A percentile compares a stretch with the other conserved stretches of the same genome.
These are phyloP conservation scores for Populus simonii DNA, from an alignment of 345 rosid species.

Conservation along the genomic window DNA sequence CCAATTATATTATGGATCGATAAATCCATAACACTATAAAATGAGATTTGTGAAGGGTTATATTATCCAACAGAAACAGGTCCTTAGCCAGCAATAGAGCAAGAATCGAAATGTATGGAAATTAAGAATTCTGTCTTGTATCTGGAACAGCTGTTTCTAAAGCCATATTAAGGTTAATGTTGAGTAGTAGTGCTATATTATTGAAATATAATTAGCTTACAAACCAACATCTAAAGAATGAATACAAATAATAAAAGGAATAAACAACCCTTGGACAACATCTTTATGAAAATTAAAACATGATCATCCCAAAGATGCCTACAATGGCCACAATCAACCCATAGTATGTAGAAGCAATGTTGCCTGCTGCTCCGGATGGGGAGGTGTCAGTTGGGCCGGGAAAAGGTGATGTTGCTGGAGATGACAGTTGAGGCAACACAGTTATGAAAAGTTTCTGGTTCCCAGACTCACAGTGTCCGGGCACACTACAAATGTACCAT, in stretches of 20 bases:
- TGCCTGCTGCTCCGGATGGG: background rate
- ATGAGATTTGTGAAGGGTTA: too few relatives aligned
- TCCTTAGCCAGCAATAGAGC: too few relatives aligned
- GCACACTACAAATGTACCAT: conserved; percentile 36
- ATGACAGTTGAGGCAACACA: conserved; percentile 14
- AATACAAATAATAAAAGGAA: background rate
- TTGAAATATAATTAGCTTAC: too few relatives aligned
- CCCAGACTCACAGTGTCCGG: conserved; percentile 23
- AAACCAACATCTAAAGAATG: background rate
- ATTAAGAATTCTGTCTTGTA: too few relatives aligned
- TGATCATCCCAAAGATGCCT: conserved; percentile 16
- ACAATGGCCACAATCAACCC: conserved; percentile 12
- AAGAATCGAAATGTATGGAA: too few relatives aligned
- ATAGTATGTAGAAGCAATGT: background rate
- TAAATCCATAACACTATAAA: too few relatives aligned
- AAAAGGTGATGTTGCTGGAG: conserved; percentile 8
- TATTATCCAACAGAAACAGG: too few relatives aligned
- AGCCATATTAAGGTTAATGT: too few relatives aligned
- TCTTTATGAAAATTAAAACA: background rate
- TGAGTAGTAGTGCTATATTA: too few relatives aligned
- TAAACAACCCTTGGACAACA: background rate
- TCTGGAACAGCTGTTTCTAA: too few relatives aligned
- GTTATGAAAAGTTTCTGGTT: conserved; percentile 33
- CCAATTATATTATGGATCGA: too few relatives aligned
- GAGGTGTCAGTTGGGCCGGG: background rate